Percentiles rank a stretch among this genome's conserved stretches.
Conservation (phyloP, 345 rosid species). For the Durio zibethinus region DNA sequence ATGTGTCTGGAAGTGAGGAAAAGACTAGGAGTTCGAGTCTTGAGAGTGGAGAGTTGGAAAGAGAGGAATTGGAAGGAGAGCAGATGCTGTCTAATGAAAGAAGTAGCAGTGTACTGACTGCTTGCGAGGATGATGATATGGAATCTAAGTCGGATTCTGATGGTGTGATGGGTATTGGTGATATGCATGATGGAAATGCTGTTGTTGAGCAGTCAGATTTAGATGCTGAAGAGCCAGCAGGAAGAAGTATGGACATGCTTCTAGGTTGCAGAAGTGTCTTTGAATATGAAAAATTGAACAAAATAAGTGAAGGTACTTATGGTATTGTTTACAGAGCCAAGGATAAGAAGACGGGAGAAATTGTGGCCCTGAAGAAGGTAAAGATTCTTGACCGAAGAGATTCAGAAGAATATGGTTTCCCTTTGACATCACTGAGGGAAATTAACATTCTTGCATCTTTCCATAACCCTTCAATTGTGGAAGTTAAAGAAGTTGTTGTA, state of each 20-base stretch:
- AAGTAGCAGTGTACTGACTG: constrained; percentile 16
- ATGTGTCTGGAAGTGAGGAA: constrained; percentile 20
- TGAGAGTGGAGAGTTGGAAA: constrained; percentile 42
- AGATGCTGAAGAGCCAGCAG: constrained; percentile 31
- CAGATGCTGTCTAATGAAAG: constrained; percentile 24
- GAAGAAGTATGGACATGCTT: constrained; percentile 52
- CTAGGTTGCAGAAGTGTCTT: constrained; percentile 61
- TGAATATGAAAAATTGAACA: constrained; percentile 67
- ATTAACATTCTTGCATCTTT: constrained; percentile 75
- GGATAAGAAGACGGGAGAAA: constrained; percentile 62
- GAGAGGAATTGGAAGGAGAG: constrained; percentile 32
- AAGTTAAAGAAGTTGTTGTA: constrained; percentile 80
- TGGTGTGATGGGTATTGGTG: constrained; percentile 26
- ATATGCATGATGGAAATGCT: constrained; percentile 17
- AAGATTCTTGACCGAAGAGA: constrained; percentile 70
- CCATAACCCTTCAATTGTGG: constrained; percentile 66
- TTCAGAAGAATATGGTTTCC: constrained; percentile 67
- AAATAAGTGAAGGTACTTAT: constrained; percentile 83
- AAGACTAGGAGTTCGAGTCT: constrained; percentile 30
- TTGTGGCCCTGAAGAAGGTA: constrained; percentile 84
- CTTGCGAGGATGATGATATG: constrained; percentile 25
- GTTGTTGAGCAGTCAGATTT: constrained; percentile 19
- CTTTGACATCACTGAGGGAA: constrained; percentile 79
- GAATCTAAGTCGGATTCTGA: constrained; percentile 30
- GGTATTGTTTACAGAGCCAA: constrained; percentile 77